Base-by-base conservation (phyloP, 768 basidiomycete species). In the Leccinum barrowsii region DNA sequence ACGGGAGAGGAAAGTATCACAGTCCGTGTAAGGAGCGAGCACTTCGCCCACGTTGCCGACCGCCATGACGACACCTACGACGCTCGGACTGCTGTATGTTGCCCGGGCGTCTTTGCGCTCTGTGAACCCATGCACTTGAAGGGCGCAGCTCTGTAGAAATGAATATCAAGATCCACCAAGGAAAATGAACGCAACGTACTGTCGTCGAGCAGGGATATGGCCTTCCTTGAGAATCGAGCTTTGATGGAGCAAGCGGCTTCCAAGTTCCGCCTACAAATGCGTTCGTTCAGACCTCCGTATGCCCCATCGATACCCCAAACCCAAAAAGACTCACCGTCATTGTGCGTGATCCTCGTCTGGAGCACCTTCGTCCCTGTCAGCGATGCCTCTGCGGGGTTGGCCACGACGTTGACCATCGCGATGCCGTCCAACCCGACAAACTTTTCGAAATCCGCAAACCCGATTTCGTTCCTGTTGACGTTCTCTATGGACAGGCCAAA, bases 401-500 rank as follows among this genome's bases (percentile, higher is more conserved):
- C 74, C 7, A 99, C 93, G 37, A 98, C 67, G 67, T 99, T 99
- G 64, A 95, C 82, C 50, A 99, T 75, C 5, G 96, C 96, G 61
- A 99, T 96, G 0, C 97, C 97, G 70, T 98, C 95, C 51, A 99
- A 74, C 10, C 94, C 95, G 56, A 90, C 84, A 82, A 98, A 89
- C 79, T 98, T 99, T 77, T 99, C 97, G 64, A 98, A 99, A 72
- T 99, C 96, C 32, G 94, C 95, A 67, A 82, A 98, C 5, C 97
- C 97, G 0, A 76, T 69, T 0, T 83, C 76, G 69, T 99, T 88
- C n/a, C 97, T 83, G 72, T 98, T 98, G 56, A 91, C 97, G 65
- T 94, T 81, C 64, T 92, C 89, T 40, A 91, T 67, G 1, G 94
- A 92, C 11, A 94, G 71, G 21, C 90, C 87, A 70, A 94, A 99